These are phyloP conservation scores for Candida morakotiae DNA, from an alignment of 805 yeast species.

Conservation along the genomic window DNA sequence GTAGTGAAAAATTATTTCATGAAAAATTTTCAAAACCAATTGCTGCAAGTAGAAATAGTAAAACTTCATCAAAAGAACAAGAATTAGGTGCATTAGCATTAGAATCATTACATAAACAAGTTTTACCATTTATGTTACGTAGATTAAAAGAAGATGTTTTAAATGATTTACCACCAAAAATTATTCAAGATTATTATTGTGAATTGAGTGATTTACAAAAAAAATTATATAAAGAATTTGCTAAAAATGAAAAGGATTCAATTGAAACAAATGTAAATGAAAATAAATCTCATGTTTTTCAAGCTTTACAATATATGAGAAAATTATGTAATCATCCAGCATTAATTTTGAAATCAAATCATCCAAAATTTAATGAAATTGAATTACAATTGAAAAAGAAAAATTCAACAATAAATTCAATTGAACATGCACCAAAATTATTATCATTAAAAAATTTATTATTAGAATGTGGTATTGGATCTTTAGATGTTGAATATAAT, in stretches of 20 bases:
- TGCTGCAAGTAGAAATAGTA: conserved; percentile 86
- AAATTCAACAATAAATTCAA: conserved; percentile 60
- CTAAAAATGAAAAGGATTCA: conserved; percentile 71
- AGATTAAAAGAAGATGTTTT: conserved; percentile 94
- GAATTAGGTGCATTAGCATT: conserved; percentile 95
- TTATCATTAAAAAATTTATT: conserved; percentile 75
- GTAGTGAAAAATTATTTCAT: conserved; percentile 89
- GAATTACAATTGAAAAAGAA: conserved; percentile 53
- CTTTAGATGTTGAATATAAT: conserved; percentile 31
- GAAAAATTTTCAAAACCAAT: conserved; percentile 98
- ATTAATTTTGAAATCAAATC: conserved; percentile 74
- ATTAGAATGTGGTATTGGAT: conserved; percentile 90
- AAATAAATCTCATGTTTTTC: conserved; percentile 89
- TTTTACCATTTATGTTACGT: conserved; percentile 91
- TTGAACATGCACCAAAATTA: conserved; percentile 87
- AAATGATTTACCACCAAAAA: conserved; percentile 95
- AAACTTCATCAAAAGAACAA: conserved; percentile 87
- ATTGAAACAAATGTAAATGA: conserved; percentile 63
- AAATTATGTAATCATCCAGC: conserved; percentile 96
- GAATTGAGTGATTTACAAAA: conserved; percentile 89
- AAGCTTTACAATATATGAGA: conserved; percentile 95
- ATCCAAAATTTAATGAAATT: conserved; percentile 78
- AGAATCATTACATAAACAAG: conserved; percentile 95
- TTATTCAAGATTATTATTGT: conserved; percentile 97
- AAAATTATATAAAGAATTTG: conserved; percentile 83